Percentiles rank a stretch among this genome's conserved stretches.
phyloP scores from a whole-genome alignment of 768 basidiomycete genomes.

The Clathrus columnatus region DNA sequence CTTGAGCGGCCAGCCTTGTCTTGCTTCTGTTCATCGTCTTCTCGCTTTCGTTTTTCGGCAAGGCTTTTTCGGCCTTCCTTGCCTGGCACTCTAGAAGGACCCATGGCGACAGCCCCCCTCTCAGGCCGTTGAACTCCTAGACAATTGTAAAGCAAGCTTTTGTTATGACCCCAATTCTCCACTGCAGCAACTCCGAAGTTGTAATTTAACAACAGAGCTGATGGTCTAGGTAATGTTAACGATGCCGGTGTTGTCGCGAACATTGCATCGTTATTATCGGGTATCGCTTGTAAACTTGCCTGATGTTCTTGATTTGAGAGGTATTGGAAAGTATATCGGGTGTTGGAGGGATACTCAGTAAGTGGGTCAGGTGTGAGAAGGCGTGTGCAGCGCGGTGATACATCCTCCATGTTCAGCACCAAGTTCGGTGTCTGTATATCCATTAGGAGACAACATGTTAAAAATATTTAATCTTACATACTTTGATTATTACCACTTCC shows the following conservation, averaged over 20 bases:
- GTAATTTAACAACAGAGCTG: slow-evolving; percentile 19
- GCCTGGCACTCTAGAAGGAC: background rate
- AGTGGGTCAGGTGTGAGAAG: background rate
- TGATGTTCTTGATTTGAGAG: background rate
- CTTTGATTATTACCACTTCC: background rate
- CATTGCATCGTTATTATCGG: slow-evolving; percentile 21
- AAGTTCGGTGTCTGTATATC: background rate
- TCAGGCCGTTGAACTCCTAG: slow-evolving; percentile 17
- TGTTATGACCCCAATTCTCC: slow-evolving; percentile 19
- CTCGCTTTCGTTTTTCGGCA: background rate
- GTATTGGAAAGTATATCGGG: background rate
- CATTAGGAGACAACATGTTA: background rate
- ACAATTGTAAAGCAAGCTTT: slow-evolving; percentile 10
- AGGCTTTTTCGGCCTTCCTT: background rate
- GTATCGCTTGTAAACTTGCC: slow-evolving; percentile 3
- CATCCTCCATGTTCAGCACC: background rate
- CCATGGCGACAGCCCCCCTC: background rate
- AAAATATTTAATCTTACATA: background rate
- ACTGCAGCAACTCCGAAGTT: slow-evolving; percentile 24
- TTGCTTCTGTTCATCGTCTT: background rate
- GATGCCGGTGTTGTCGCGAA: slow-evolving; percentile 14
- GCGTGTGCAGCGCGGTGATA: background rate
- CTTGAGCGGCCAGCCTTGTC: background rate
- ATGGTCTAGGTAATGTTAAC: background rate
- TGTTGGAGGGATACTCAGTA: background rate